A percentile compares a stretch with the other conserved stretches of the same genome.
Conservation (phyloP, 2,329 filamentous ascomycete genomes). For the Aspergillus candidus region DNA sequence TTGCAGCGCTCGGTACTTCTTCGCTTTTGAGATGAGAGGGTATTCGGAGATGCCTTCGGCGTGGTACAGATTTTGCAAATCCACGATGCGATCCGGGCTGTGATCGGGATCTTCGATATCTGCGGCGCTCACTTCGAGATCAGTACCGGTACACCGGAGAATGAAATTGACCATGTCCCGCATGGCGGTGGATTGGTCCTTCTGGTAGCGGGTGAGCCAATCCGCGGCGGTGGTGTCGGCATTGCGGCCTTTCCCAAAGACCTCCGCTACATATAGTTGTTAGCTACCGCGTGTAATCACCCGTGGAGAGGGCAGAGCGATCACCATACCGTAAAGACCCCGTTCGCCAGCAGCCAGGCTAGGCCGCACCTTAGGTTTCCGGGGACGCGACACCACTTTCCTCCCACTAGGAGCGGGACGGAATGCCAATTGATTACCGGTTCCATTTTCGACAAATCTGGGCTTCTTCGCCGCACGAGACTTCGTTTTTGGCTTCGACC, state of each 20-base stretch:
- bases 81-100: slow-evolving; percentile 66
- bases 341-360: slow-evolving; percentile 48
- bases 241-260: slow-evolving; percentile 52
- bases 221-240: slow-evolving; percentile 52
- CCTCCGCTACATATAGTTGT: slow-evolving; percentile 44
- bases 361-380: slow-evolving; percentile 48
- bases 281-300: slow-evolving; percentile 13
- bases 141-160: slow-evolving; percentile 68
- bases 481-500: slow-evolving; percentile 36
- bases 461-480: slow-evolving; percentile 47
- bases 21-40: slow-evolving; percentile 77
- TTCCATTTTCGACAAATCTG: slow-evolving; percentile 48
- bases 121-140: slow-evolving; percentile 68
- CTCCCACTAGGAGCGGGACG: slow-evolving; percentile 45
- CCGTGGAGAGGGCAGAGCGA: not conserved
- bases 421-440: slow-evolving; percentile 48
- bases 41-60: slow-evolving; percentile 82
- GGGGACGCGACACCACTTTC: slow-evolving; percentile 40
- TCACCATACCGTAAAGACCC: slow-evolving; percentile 51
- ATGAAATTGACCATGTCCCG: slow-evolving; percentile 58
- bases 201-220: slow-evolving; percentile 53
- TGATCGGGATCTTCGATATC: slow-evolving; percentile 90
- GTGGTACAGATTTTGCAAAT: slow-evolving; percentile 85
- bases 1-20: slow-evolving; percentile 70
- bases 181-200: slow-evolving; percentile 50